These are phyloP conservation scores for Musa balbisiana DNA, from an alignment of 202 grass and related monocot species.

Conservation along the genomic window DNA sequence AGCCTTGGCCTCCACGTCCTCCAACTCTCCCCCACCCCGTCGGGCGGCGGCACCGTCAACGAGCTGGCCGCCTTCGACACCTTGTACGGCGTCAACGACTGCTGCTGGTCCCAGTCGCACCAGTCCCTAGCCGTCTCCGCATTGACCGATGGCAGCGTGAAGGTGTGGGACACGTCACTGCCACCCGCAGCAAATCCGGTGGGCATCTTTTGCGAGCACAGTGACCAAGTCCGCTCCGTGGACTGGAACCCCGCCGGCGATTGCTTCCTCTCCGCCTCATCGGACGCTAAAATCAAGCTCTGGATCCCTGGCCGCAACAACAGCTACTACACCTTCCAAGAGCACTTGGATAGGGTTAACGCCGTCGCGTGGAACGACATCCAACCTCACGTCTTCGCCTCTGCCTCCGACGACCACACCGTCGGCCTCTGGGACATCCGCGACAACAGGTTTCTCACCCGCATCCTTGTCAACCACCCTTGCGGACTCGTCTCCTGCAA, in stretches of 20 bases:
- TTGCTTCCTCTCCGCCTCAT: constrained; percentile 65
- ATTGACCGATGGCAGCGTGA: constrained; percentile 62
- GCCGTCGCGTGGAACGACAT: constrained; percentile 58
- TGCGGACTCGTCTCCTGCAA: constrained; percentile 79
- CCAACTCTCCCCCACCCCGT: constrained; percentile 36
- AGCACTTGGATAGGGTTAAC: constrained; percentile 80
- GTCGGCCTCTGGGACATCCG: constrained; percentile 85
- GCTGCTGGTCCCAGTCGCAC: constrained; percentile 88
- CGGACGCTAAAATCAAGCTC: constrained; percentile 80
- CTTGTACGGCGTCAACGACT: constrained; percentile 66
- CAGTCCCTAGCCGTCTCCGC: constrained; percentile 69
- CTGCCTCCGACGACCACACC: constrained; percentile 66
- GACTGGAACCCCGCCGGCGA: constrained; percentile 91
- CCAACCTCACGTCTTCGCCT: constrained; percentile 75
- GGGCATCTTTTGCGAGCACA: constrained; percentile 72
- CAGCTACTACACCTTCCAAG: constrained; percentile 69
- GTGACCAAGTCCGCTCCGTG: constrained; percentile 59
- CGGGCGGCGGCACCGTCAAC: constrained; percentile 13
- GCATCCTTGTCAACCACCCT: constrained; percentile 46
- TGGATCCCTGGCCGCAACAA: constrained; percentile 62
- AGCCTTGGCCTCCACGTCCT: constrained; percentile 70
- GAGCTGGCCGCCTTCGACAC: constrained; percentile 63
- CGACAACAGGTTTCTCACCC: constrained; percentile 51
- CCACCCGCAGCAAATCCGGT: constrained; percentile 52
- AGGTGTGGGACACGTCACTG: constrained; percentile 62